Evolutionary conservation across 1,139 yeast species (phyloP), one percentile per base, ranked within the genome.

Genomic region (Suhomyces coccinellae): DNA sequence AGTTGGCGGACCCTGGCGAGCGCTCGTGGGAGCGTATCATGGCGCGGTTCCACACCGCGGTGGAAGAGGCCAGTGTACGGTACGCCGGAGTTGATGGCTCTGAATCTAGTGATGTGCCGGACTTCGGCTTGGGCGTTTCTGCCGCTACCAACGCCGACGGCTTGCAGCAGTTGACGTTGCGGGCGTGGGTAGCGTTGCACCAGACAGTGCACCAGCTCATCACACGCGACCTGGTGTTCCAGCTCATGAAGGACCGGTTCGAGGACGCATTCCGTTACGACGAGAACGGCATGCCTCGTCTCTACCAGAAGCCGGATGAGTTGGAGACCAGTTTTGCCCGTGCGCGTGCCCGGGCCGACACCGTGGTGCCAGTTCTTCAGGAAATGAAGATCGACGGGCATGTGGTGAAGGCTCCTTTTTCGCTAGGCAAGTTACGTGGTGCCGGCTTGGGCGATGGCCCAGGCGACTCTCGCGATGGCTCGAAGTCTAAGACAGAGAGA

Each of bases 221-320:
- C 42, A 76, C 78, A 15, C 85, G 79, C 50, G 89, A 83, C 40
- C 78, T 73, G 15, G 71, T 82, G 16, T 71, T 83, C 2, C 69
- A 71, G 39, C 71, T 84, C 24, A 62, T 86, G 57, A 81, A 84
- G 61, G 87, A 83, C 44, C 70, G 79, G 50, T 93, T 93, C 66
- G 98, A 91, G 57, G 88, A 84, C 48, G 71, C 70, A 44, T 93
- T 93, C 69, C 76, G 95, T 54, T 93, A 87, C 62, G 97, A 90
- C 63, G 82, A 78, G 38, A 78, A 83, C 51, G 96, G 95, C 5
- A 68, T 89, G 33, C 99, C 99, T 6, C 77, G 82, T 42, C 75
- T 91, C 39, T 93, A 96, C 85, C 83, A 82, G 52, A 83, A 82
- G 47, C 79, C 84, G 33, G 74, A 73, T 36, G 96, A 91, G 56